Evolutionary conservation across 2,329 filamentous ascomycete species (phyloP).

Genomic region (Fusarium siculi): DNA sequence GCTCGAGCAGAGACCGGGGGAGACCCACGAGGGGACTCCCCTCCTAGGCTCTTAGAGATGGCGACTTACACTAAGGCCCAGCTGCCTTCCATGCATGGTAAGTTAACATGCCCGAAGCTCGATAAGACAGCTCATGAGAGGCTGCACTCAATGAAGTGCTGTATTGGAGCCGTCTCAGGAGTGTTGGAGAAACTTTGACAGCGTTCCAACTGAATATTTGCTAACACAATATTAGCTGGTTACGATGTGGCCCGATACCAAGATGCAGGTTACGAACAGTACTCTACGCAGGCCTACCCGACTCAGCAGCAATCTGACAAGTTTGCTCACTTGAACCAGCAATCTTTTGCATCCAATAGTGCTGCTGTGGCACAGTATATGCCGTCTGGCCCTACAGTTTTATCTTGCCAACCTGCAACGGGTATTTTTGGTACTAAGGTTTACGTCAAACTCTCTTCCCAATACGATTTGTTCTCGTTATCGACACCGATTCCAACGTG

Average conservation of each 20-base stretch:
- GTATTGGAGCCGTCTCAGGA: not conserved
- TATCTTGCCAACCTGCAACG: slow-evolving; percentile 75
- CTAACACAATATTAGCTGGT: slow-evolving; percentile 52
- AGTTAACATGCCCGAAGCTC: slow-evolving; percentile 52
- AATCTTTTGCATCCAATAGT: slow-evolving; percentile 69
- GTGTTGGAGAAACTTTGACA: not conserved
- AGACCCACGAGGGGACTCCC: slow-evolving; percentile 66
- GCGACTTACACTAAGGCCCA: slow-evolving; percentile 78
- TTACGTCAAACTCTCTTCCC: slow-evolving; percentile 77
- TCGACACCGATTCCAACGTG: slow-evolving; percentile 66
- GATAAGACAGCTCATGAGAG: slow-evolving; percentile 39
- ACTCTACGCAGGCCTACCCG: slow-evolving; percentile 59
- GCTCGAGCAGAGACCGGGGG: slow-evolving; percentile 63
- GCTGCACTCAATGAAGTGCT: slow-evolving; percentile 1
- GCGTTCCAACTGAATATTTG: not conserved
- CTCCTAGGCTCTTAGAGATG: slow-evolving; percentile 55
- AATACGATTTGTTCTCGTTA: slow-evolving; percentile 75
- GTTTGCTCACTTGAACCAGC: slow-evolving; percentile 63
- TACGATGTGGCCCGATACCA: slow-evolving; percentile 71
- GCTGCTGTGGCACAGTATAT: slow-evolving; percentile 74
- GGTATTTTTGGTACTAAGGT: slow-evolving; percentile 78
- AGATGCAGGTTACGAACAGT: slow-evolving; percentile 65
- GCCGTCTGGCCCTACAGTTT: slow-evolving; percentile 67
- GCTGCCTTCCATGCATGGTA: slow-evolving; percentile 83
- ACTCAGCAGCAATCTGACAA: slow-evolving; percentile 62